Base-by-base conservation (phyloP, 768 basidiomycete genomes). In the Polyporus arcularius region DNA sequence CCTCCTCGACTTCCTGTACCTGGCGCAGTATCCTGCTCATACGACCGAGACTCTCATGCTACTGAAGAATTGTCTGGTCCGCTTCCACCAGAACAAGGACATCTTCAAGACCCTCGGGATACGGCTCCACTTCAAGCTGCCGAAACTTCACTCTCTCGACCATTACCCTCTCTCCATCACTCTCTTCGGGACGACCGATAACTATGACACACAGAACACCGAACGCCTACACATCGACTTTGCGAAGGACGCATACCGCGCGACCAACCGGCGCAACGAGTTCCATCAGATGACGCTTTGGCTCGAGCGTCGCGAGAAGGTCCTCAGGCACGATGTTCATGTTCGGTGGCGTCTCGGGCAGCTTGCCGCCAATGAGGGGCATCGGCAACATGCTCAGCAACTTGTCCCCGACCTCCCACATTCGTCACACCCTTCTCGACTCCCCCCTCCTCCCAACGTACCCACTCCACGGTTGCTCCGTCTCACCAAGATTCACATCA, bases 171-270 rank as follows among this genome's bases (percentile, higher is more conserved):
- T 16, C 0, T 60, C 57, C 0, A 69, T 73, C 16, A 28, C 64
- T 26, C 52, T 45, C n/a, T 58, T 65, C 42, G 66, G 67, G 9
- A 56, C 62, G 0, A 54, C 65, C 0, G 69, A 68, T 41, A 69
- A 69, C 49, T 68, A 65, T 61, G 65, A 68, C 55, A 68, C 65
- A 0, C 61, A 67, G 48, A 61, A 57, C 31, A 26, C 70, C 62
- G 62, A 73, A 65, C 72, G 72, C 0, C 69, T 81, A 0, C 81
- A 81, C 56, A 81, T 81, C 48, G 74, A 80, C 62, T 72, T 70
- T 43, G 73, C 78, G 3, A 82, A 82, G 62, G 47, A 67, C 4
- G 67, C 58, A 1, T 75, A 60, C 55, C 30, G 68, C 55, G 55
- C 66, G 42, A 42, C 58, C 54, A 53, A 68, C 39, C 45, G 48